phyloP scores from a whole-genome alignment of 1,139 yeast genomes.

The Yamadazyma trypodendri region DNA sequence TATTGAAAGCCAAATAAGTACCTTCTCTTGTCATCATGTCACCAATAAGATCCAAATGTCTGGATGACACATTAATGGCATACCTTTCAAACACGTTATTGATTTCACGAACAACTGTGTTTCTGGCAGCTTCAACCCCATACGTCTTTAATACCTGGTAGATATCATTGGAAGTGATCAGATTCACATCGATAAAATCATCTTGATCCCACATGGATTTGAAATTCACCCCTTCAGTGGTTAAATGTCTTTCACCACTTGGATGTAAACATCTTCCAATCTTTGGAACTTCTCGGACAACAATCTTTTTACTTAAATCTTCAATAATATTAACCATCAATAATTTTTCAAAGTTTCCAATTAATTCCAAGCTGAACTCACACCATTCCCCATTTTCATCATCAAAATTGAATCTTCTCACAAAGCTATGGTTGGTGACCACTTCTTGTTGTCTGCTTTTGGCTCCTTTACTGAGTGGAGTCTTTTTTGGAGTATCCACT shows the following conservation, averaged over 20 bases:
- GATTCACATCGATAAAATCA: slow-evolving; percentile 84
- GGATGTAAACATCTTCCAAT: slow-evolving; percentile 95
- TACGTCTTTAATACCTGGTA: slow-evolving; percentile 86
- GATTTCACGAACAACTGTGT: slow-evolving; percentile 94
- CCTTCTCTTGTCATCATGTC: slow-evolving; percentile 99
- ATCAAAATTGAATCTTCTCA: slow-evolving; percentile 84
- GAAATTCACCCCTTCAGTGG: slow-evolving; percentile 98
- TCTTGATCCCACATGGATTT: slow-evolving; percentile 98
- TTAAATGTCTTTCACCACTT: slow-evolving; percentile 59
- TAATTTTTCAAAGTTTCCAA: slow-evolving; percentile 80
- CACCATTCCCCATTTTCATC: slow-evolving; percentile 91
- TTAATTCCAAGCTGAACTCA: slow-evolving; percentile 78
- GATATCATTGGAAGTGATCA: slow-evolving; percentile 88
- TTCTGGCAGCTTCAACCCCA: slow-evolving; percentile 99
- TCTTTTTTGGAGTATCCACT: slow-evolving; percentile 20
- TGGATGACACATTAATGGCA: slow-evolving; percentile 88
- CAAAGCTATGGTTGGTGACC: slow-evolving; percentile 65
- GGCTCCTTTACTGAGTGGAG: slow-evolving; percentile 54
- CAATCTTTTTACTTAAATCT: slow-evolving; percentile 84
- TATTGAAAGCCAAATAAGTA: slow-evolving; percentile 90
- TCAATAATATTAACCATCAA: slow-evolving; percentile 97
- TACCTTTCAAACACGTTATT: slow-evolving; percentile 94
- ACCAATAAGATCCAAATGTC: slow-evolving; percentile 95
- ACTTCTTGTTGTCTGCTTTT: slow-evolving; percentile 85
- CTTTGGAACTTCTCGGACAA: slow-evolving; percentile 86